These are phyloP conservation scores for Lepidium sativum DNA, from an alignment of 345 rosid genomes.

Conservation along the genomic window DNA sequence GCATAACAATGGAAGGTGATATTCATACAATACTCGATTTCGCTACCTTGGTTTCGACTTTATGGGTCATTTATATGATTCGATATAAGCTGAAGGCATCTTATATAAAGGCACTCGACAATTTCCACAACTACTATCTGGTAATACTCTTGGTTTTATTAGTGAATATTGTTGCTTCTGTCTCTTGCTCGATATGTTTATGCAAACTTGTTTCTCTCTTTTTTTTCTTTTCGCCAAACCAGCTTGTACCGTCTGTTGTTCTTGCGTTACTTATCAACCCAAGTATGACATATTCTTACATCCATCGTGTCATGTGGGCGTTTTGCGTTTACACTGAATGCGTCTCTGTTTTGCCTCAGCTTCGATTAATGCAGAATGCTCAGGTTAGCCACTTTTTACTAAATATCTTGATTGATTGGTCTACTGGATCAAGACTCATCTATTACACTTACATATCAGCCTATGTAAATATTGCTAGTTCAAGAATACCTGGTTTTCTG, in stretches of 20 bases:
- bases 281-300: neutral
- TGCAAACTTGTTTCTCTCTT: neutral
- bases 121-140: slow-evolving; percentile 40
- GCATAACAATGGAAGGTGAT: slow-evolving; percentile 39
- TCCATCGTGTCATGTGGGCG: slow-evolving; percentile 47
- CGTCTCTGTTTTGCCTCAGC: slow-evolving; percentile 81
- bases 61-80: slow-evolving; percentile 71
- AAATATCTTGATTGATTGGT: neutral
- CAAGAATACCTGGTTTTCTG: neutral
- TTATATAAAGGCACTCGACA: slow-evolving; percentile 59
- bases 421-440: neutral
- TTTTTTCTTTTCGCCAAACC: neutral
- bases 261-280: slow-evolving; percentile 57
- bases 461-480: neutral
- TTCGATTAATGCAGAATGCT: slow-evolving; percentile 79
- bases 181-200: neutral
- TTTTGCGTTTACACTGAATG: slow-evolving; percentile 57
- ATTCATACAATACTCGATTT: slow-evolving; percentile 62
- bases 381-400: slow-evolving; percentile 35
- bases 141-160: slow-evolving; percentile 22
- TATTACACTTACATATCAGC: neutral
- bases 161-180: neutral
- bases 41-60: slow-evolving; percentile 44
- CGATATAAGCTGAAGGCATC: slow-evolving; percentile 60
- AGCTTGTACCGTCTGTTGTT: slow-evolving; percentile 58